Percentiles rank a stretch among this genome's conserved stretches.
phyloP scores from a whole-genome alignment of 208 protist species.

The Leishmania guyanensis region DNA sequence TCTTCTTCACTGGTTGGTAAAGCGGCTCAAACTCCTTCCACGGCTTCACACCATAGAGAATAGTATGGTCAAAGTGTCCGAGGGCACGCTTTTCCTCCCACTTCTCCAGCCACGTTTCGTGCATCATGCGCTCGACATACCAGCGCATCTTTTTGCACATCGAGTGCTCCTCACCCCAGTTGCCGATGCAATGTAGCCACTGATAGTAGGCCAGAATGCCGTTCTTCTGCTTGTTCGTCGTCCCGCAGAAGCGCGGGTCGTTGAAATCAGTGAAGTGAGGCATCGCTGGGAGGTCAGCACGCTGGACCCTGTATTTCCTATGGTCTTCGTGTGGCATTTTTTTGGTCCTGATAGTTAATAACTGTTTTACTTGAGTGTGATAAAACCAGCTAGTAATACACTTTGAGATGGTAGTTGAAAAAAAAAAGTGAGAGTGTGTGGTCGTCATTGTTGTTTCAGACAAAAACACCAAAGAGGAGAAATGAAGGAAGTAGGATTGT shows the following conservation, averaged over 20 bases:
- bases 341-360: background rate
- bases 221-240: slow-evolving; percentile 86
- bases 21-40: slow-evolving; percentile 91
- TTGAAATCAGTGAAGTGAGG: slow-evolving; percentile 90
- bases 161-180: slow-evolving; percentile 92
- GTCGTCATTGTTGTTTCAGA: background rate
- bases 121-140: slow-evolving; percentile 91
- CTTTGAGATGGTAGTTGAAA: background rate
- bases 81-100: slow-evolving; percentile 89
- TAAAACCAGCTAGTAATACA: background rate
- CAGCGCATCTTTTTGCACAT: slow-evolving; percentile 94
- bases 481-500: background rate
- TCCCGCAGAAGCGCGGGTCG: slow-evolving; percentile 74
- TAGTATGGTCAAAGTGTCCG: slow-evolving; percentile 88
- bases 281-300: slow-evolving; percentile 76
- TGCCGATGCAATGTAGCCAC: slow-evolving; percentile 91
- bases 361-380: background rate
- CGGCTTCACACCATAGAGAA: slow-evolving; percentile 86
- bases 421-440: background rate
- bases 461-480: background rate
- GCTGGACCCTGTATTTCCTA: slow-evolving; percentile 85
- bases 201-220: slow-evolving; percentile 91
- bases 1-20: slow-evolving; percentile 90
- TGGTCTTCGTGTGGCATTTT: slow-evolving; percentile 85
- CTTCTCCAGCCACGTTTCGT: slow-evolving; percentile 86